phyloP scores from a whole-genome alignment of 805 yeast genomes.

The Kodamaea hsintzibuensis region DNA sequence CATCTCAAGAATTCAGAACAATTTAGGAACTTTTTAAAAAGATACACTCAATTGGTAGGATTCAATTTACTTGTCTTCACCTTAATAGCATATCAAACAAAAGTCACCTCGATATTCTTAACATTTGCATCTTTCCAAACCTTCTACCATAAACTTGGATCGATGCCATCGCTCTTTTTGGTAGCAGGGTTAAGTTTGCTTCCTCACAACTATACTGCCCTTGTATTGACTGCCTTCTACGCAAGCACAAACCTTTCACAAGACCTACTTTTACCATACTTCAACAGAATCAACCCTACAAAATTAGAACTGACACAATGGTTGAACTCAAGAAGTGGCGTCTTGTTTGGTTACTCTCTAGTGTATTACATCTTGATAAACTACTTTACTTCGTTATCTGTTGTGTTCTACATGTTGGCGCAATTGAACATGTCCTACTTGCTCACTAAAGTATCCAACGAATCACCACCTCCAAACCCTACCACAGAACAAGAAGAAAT shows the following conservation, averaged over 20 bases:
- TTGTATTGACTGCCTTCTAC: conserved; percentile 45
- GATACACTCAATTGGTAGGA: conserved; percentile 19
- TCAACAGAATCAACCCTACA: conserved; percentile 46
- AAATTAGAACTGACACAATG: conserved; percentile 46
- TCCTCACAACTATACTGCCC: conserved; percentile 36
- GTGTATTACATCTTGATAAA: conserved; percentile 44
- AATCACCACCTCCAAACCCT: conserved; percentile 27
- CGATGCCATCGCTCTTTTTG: conserved; percentile 42
- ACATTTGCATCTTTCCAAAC: conserved; percentile 45
- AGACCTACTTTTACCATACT: conserved; percentile 53
- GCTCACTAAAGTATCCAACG: conserved; percentile 53
- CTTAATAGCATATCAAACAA: conserved; percentile 15
- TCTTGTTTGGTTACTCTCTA: conserved; percentile 56
- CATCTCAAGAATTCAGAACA: conserved; percentile 19
- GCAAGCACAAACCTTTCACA: conserved; percentile 46
- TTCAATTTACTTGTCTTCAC: conserved; percentile 32
- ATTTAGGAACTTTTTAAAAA: conserved; percentile 18
- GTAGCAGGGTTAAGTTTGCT: conserved; percentile 34
- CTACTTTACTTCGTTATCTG: conserved; percentile 45
- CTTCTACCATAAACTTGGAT: conserved; percentile 47
- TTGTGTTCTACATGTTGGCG: conserved; percentile 52
- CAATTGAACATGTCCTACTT: conserved; percentile 55
- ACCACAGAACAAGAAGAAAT: conserved; percentile 1
- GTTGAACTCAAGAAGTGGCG: conserved; percentile 55
- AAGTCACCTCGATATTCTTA: conserved; percentile 42